Evolutionary conservation across 108 stramenopile species (phyloP).

Genomic region (Cafeteria roenbergensis): DNA sequence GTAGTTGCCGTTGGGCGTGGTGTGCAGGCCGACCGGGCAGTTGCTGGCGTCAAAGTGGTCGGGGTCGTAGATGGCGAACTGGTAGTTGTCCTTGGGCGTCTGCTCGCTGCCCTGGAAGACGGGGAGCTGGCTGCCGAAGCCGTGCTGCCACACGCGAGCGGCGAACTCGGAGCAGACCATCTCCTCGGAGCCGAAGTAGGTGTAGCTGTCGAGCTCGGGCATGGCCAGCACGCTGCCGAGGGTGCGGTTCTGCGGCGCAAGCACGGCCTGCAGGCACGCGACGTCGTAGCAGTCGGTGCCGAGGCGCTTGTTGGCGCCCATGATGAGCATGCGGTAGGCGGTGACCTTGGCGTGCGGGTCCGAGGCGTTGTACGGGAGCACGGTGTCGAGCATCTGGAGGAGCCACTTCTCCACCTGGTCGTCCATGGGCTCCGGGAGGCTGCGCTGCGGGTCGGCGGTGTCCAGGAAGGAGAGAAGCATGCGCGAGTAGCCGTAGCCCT

Average conservation of each 20-base stretch:
- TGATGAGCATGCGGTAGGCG: background rate
- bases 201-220: background rate
- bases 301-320: background rate
- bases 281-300: background rate
- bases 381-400: background rate
- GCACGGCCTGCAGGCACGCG: background rate
- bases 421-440: background rate
- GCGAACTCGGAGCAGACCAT: conserved; percentile 10
- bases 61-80: background rate
- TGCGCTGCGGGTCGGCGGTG: background rate
- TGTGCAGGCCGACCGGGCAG: background rate
- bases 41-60: background rate
- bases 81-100: conserved; percentile 10
- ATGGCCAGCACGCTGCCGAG: background rate
- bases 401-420: background rate
- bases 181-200: background rate
- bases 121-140: background rate
- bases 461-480: background rate
- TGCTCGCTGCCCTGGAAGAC: background rate
- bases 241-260: background rate
- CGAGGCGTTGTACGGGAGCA: background rate
- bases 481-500: background rate
- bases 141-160: background rate
- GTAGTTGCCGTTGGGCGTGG: background rate
- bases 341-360: background rate